A percentile compares a stretch with the other conserved stretches of the same genome.
These are phyloP conservation scores for Lipomyces orientalis DNA, from an alignment of 805 yeast genomes.

Conservation along the genomic window DNA sequence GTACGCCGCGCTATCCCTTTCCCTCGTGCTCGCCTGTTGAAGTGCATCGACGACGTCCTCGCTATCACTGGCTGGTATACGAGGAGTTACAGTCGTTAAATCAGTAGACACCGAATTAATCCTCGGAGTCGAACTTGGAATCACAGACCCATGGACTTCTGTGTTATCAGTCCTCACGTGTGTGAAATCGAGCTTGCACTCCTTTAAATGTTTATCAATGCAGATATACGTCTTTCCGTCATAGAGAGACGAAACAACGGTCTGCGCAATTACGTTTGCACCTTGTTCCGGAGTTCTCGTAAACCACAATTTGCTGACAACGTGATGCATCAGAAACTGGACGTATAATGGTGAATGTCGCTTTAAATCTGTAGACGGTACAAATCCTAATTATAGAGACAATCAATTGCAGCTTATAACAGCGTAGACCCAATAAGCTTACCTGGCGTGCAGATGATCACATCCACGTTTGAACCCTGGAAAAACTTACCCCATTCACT, in stretches of 20 bases:
- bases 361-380: conserved; percentile 5
- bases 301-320: conserved; percentile 22
- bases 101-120: neutral
- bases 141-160: conserved; percentile 1
- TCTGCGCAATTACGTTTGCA: conserved; percentile 19
- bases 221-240: conserved; percentile 19
- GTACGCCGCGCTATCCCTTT: conserved; percentile 13
- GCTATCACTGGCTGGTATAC: neutral
- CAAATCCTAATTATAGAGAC: conserved; percentile 4
- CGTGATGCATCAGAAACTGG: conserved; percentile 5
- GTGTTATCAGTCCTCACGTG: conserved; percentile 15
- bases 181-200: conserved; percentile 9
- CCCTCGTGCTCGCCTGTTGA: neutral
- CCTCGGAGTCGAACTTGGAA: neutral
- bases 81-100: neutral
- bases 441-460: conserved; percentile 26
- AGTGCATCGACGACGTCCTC: neutral
- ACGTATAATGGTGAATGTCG: neutral
- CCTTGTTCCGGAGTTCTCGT: conserved; percentile 22
- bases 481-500: conserved; percentile 22
- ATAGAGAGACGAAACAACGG: conserved; percentile 17
- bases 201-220: conserved; percentile 17
- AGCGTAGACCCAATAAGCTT: neutral
- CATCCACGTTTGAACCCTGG: conserved; percentile 22
- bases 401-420: neutral